phyloP scores from a whole-genome alignment of 2,329 filamentous ascomycete species.

The Colletotrichum phormii region DNA sequence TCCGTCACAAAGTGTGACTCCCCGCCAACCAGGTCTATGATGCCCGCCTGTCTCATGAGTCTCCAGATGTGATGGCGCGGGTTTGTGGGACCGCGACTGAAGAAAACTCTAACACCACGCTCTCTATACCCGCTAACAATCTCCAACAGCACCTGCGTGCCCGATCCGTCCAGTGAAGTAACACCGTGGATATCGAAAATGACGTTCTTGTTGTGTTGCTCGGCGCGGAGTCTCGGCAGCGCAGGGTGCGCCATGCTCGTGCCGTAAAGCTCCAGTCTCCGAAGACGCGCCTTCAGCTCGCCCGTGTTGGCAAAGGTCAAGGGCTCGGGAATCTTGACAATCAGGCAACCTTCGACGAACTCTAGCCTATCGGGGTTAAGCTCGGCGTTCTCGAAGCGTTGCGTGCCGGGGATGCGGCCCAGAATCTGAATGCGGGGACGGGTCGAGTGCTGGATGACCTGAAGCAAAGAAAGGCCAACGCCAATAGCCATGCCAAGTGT shows the following conservation, averaged over 20 bases:
- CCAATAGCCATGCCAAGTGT: conserved; percentile 94
- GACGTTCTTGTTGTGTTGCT: conserved; percentile 89
- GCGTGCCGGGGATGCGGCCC: conserved; percentile 85
- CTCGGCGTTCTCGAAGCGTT: conserved; percentile 88
- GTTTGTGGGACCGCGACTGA: conserved; percentile 67
- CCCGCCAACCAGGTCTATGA: conserved; percentile 86
- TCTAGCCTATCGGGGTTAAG: conserved; percentile 79
- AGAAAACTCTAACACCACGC: conserved; percentile 81
- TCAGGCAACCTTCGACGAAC: conserved; percentile 90
- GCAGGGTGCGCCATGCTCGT: conserved; percentile 87
- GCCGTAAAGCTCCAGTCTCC: conserved; percentile 90
- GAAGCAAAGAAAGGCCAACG: conserved; percentile 88
- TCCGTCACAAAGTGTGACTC: conserved; percentile 81
- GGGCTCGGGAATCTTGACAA: conserved; percentile 97
- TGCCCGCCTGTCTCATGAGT: conserved; percentile 82
- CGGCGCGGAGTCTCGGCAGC: conserved; percentile 79
- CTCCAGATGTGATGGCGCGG: conserved; percentile 71
- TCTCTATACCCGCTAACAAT: conserved; percentile 87
- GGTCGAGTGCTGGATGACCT: conserved; percentile 90
- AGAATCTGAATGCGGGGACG: conserved; percentile 96
- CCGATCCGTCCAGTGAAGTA: conserved; percentile 91
- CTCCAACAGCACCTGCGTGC: conserved; percentile 89
- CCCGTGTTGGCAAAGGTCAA: conserved; percentile 98
- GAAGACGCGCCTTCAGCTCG: conserved; percentile 85
- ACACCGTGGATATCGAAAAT: conserved; percentile 99